phyloP scores from a whole-genome alignment of 805 yeast species.

The Wickerhamiella occidentalis region DNA sequence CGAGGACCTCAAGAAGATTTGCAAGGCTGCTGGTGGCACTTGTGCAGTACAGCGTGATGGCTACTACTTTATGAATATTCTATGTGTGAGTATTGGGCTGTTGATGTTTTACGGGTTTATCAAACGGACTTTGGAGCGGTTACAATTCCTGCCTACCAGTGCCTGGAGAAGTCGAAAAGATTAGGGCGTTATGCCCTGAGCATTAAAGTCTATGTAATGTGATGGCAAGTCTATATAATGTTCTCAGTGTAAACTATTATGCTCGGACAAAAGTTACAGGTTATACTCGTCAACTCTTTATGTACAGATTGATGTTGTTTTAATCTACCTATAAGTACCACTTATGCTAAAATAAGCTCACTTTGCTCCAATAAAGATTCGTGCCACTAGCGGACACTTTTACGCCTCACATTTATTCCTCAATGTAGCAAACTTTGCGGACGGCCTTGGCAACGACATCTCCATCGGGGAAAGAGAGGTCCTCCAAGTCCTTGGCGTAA shows the following conservation, averaged over 20 bases:
- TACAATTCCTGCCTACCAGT: constrained; percentile 61
- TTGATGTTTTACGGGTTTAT: constrained; percentile 54
- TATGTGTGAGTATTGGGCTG: constrained; percentile 61
- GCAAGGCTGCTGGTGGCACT: constrained; percentile 44
- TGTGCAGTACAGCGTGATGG: constrained; percentile 59
- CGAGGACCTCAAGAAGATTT: constrained; percentile 36
- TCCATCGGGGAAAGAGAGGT: constrained; percentile 96
- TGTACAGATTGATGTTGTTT: background rate
- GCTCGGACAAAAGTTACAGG: no score
- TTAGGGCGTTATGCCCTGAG: no score
- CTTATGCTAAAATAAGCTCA: background rate
- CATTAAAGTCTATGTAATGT: no score
- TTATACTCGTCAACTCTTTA: no score
- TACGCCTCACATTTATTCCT: constrained; percentile 16
- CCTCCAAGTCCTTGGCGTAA: constrained; percentile 90
- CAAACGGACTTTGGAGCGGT: constrained; percentile 42
- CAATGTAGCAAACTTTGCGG: constrained; percentile 32
- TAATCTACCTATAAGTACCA: background rate
- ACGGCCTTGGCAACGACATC: constrained; percentile 72
- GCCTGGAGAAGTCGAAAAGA: constrained; percentile 41
- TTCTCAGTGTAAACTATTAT: no score
- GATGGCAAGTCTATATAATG: no score
- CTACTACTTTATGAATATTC: constrained; percentile 60
- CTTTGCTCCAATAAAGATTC: background rate
- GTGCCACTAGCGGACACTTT: background rate